Evolutionary conservation across 495 filamentous ascomycete species (phyloP).

Genomic region (Aspergillus nidulans): DNA sequence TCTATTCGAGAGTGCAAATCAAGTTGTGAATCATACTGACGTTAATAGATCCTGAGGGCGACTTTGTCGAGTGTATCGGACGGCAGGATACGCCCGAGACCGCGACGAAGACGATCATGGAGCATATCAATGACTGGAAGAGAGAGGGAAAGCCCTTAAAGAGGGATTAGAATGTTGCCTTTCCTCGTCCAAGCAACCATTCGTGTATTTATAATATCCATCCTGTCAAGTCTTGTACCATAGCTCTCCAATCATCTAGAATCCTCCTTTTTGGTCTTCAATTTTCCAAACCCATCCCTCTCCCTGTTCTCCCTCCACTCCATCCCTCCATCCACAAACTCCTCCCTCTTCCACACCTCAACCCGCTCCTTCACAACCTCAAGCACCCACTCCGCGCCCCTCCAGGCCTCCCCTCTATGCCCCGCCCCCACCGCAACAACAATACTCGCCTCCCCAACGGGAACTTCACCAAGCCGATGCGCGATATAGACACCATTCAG

Average conservation of each 20-base stretch:
- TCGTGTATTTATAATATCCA: constrained; percentile 5
- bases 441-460: constrained; percentile 87
- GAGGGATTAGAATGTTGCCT: constrained; percentile 25
- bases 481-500: constrained; percentile 71
- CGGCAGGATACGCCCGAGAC: constrained; percentile 86
- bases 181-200: background rate
- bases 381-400: constrained; percentile 81
- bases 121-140: constrained; percentile 90
- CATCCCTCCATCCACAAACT: constrained; percentile 74
- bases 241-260: constrained; percentile 3
- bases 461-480: constrained; percentile 83
- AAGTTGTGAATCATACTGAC: background rate
- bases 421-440: constrained; percentile 80
- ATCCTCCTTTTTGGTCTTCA: background rate
- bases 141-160: constrained; percentile 46
- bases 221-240: constrained; percentile 1
- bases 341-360: constrained; percentile 96
- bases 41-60: constrained; percentile 78
- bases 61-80: constrained; percentile 96
- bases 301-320: constrained; percentile 93
- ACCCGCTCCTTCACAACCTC: constrained; percentile 79
- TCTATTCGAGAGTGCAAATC: background rate
- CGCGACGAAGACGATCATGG: constrained; percentile 76
- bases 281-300: constrained; percentile 35
- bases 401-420: constrained; percentile 87